A percentile compares a stretch with the other conserved stretches of the same genome.
phyloP scores from a whole-genome alignment of 2,329 filamentous ascomycete species.

The Venturiaceae sp. region DNA sequence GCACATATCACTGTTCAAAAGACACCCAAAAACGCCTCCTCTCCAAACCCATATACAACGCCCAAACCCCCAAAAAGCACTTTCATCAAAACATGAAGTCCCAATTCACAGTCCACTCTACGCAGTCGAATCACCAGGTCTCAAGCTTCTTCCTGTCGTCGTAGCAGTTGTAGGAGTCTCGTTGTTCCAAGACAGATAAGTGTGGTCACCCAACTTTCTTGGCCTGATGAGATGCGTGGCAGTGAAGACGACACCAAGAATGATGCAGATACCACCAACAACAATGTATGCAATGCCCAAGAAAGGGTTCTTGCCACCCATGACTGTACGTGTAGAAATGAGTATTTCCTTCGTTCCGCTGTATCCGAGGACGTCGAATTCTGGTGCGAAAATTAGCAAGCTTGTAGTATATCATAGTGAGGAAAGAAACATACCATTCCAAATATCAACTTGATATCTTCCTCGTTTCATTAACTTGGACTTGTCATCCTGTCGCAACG shows the following conservation, averaged over 20 bases:
- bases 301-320: constrained; percentile 93
- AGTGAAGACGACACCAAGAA: constrained; percentile 82
- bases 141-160: constrained; percentile 31
- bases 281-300: constrained; percentile 93
- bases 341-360: constrained; percentile 84
- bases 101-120: background rate
- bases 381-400: constrained; percentile 37
- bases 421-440: constrained; percentile 55
- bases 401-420: background rate
- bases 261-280: constrained; percentile 83
- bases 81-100: background rate
- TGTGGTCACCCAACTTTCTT: constrained; percentile 95
- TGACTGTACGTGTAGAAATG: constrained; percentile 80
- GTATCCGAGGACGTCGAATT: constrained; percentile 70
- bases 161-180: constrained; percentile 50
- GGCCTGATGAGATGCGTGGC: constrained; percentile 86
- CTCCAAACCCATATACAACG: background rate
- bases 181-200: constrained; percentile 92
- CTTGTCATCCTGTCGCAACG: constrained; percentile 66
- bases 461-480: constrained; percentile 51
- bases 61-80: background rate
- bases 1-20: background rate
- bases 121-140: constrained; percentile 18
- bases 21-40: background rate
- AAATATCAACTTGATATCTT: constrained; percentile 66